Base-by-base conservation (phyloP, 805 yeast genomes). In the Candida saitoana region DNA sequence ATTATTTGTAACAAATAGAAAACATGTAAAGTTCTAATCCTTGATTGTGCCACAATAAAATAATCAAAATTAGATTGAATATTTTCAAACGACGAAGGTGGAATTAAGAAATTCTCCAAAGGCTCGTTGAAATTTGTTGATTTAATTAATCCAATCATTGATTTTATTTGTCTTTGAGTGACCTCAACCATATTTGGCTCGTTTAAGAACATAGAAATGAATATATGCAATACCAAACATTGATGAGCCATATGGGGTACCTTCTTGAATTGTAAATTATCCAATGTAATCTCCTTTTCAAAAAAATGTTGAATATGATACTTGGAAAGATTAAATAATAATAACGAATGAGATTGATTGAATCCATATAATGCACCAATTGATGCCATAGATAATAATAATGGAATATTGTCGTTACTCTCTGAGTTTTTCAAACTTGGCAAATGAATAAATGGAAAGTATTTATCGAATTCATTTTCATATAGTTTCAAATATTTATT, bases 341-440 rank as follows among this genome's bases (percentile, higher is more conserved):
- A 67, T 51, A 83, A 71, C 0, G 96, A 86, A 55, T 86, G 86
- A 29, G 82, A 65, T 24, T 88, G 84, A 54, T 85, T 89, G 63
- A 84, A 87, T 0, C 87, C 79, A 54, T 86, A 87, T 17, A 90
- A 70, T 0, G 96, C 96, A 34, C 98, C 98, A 44, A 90, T 78
- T 12, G 96, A 83, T 1, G 93, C 84, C 77, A 89, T 84, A 2
- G 95, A 79, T 41, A 89, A 66, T 4, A 87, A 58, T 36, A 90
- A 69, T 2, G 96, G 90, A 57, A 80, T 60, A 62, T 73, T 56
- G 57, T 73, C 64, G 69, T 65, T 67, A 43, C 60, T 62, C 36
- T 66, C 65, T 2, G 71, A 66, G 34, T 56, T 60, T 37, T 59
- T 46, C 77, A 71, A 38, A 75, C 76, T 59, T 16, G 87, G 86